phyloP scores from a whole-genome alignment of 2,329 filamentous ascomycete genomes.

The Ophiocordyceps sinensis region DNA sequence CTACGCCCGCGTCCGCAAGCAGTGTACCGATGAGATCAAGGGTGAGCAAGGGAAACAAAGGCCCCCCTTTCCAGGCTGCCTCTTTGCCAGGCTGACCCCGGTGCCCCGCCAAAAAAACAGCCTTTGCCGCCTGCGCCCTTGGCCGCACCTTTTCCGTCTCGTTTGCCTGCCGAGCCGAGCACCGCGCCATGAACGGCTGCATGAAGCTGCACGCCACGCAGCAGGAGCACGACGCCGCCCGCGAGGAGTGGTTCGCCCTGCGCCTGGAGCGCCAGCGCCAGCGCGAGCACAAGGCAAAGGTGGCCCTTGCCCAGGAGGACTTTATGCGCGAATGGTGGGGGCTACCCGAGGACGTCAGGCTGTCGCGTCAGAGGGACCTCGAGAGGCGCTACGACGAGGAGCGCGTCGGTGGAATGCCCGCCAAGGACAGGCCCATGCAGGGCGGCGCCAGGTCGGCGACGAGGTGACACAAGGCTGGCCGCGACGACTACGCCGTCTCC shows the following conservation, averaged over 20 bases:
- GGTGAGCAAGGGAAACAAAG: conserved; percentile 27
- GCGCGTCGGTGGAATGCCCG: conserved; percentile 38
- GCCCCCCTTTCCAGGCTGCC: neutral
- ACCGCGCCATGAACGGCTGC: conserved; percentile 82
- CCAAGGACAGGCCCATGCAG: conserved; percentile 13
- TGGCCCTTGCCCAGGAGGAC: conserved; percentile 47
- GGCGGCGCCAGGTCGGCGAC: neutral
- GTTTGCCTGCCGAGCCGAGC: conserved; percentile 68
- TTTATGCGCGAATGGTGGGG: conserved; percentile 57
- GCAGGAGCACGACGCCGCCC: conserved; percentile 70
- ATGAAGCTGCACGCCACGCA: conserved; percentile 80
- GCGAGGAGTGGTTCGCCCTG: conserved; percentile 84
- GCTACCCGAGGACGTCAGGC: conserved; percentile 39
- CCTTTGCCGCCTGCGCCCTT: conserved; percentile 80
- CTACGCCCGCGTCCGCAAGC: conserved; percentile 60
- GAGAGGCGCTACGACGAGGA: conserved; percentile 36
- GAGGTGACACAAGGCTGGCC: neutral
- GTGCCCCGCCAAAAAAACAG: no score
- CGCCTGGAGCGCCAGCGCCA: conserved; percentile 56
- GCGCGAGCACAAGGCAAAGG: conserved; percentile 46
- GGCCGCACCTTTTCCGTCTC: conserved; percentile 77
- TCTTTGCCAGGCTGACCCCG: neutral
- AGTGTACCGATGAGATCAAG: conserved; percentile 68
- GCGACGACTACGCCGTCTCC: no score
- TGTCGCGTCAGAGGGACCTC: conserved; percentile 33